These are phyloP conservation scores for Candida frijolesensis DNA, from an alignment of 1,139 yeast species.

Conservation along the genomic window DNA sequence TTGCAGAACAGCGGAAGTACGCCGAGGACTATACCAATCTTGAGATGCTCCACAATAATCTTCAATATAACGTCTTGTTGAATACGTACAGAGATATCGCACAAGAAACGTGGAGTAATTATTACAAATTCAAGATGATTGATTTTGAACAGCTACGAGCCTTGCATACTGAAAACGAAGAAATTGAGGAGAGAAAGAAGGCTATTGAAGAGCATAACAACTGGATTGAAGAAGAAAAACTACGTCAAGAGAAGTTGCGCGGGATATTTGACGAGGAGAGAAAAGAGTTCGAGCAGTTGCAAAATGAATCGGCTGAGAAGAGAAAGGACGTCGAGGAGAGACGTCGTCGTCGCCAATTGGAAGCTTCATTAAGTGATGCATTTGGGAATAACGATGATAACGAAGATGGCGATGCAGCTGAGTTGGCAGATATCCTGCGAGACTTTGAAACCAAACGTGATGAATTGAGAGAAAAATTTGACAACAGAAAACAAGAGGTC, in stretches of 20 bases:
- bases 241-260: slow-evolving; percentile 22
- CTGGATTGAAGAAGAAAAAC: slow-evolving; percentile 22
- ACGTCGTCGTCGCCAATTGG: slow-evolving; percentile 17
- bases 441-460: slow-evolving; percentile 11
- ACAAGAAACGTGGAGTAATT: slow-evolving; percentile 42
- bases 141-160: slow-evolving; percentile 44
- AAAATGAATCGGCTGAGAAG: slow-evolving; percentile 16
- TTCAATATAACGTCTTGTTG: slow-evolving; percentile 43
- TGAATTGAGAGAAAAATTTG: slow-evolving; percentile 13
- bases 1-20: slow-evolving; percentile 32
- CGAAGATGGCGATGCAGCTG: slow-evolving; percentile 9
- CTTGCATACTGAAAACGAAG: slow-evolving; percentile 20
- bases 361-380: slow-evolving; percentile 21
- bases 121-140: slow-evolving; percentile 39
- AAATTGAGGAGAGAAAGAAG: slow-evolving; percentile 14
- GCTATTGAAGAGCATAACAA: slow-evolving; percentile 15
- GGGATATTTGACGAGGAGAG: slow-evolving; percentile 14
- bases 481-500: slow-evolving; percentile 10
- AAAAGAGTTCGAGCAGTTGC: slow-evolving; percentile 18
- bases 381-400: slow-evolving; percentile 15
- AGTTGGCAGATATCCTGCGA: slow-evolving; percentile 5
- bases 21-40: slow-evolving; percentile 42
- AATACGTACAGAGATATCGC: slow-evolving; percentile 46
- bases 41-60: slow-evolving; percentile 48
- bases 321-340: slow-evolving; percentile 16